Evolutionary conservation across 148 eudicot species (phyloP).

Genomic region (Amaranthus hypochondriacus): DNA sequence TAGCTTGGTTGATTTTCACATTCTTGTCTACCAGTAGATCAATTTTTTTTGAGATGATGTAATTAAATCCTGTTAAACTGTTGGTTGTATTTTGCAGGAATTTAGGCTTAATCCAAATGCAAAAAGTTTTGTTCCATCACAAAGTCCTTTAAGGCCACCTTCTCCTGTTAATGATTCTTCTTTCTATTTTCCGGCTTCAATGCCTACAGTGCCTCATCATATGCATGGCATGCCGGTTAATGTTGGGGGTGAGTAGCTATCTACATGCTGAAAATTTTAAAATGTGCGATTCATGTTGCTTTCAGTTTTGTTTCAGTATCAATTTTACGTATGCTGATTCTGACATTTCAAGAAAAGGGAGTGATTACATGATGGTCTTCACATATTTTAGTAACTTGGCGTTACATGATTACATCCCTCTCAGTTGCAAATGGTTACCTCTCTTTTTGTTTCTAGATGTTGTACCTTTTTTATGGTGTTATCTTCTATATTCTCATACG

Average conservation of each 20-base stretch:
- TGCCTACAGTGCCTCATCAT: constrained; percentile 53
- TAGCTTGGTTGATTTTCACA: background rate
- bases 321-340: no score
- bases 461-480: no score
- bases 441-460: no score
- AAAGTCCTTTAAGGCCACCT: constrained; percentile 63
- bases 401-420: no score
- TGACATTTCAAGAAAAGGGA: no score
- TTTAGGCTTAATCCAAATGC: constrained; percentile 89
- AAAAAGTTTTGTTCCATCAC: constrained; percentile 71
- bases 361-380: no score
- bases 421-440: no score
- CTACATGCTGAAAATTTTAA: background rate
- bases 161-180: constrained; percentile 82
- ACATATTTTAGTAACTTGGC: no score
- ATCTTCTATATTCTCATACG: no score
- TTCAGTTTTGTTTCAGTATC: background rate
- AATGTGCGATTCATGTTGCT: background rate
- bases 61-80: background rate
- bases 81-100: constrained; percentile 50
- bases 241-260: constrained; percentile 75
- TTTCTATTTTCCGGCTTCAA: constrained; percentile 61
- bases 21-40: background rate
- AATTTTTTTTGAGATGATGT: constrained; percentile 2
- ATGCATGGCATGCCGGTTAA: constrained; percentile 92